Base-by-base conservation (phyloP, 73 alveolate genomes). In the Paramecium octaurelia region DNA sequence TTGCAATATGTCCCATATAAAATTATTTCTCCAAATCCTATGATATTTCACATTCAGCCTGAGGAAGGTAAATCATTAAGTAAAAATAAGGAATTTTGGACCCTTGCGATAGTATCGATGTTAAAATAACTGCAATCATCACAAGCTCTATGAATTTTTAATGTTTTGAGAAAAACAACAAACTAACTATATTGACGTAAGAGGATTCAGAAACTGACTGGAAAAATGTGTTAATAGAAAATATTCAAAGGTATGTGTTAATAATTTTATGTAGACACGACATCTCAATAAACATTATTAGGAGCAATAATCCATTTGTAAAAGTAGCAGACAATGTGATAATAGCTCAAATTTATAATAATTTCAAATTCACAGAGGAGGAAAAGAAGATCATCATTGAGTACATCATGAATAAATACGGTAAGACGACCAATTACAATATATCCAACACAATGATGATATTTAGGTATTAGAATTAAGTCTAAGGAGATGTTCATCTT, bases 1-100 rank as follows among this genome's bases (percentile, higher is more conserved):
- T 24, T 80, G 9, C 43, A 40, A 10, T 44, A 44, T 44, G 73
- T 80, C 4, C 43, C 76, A 4, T 80, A 31, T 80, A 42, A 80
- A 80, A 46, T 80, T 18, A 80, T 80, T 80, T 80, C 91, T 23
- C 91, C 91, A 80, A 80, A 80, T 80, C 91, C 91, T 42, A 80
- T 80, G 44, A 43, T 80, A 31, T 46, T 42, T 46, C 31, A 80
- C 8, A 43, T 80, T 21, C 48, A 80, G 6, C 38, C 46, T 14
- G 16, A 12, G 11, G 40, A 73, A 40, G 87, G 87, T 73, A 73
- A 35, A 6, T 36, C 59, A 18, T 35, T 73, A 10, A 73, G 6
- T 73, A 54, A 54, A 34, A 43, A 14, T 44, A 14, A 44, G 91
- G 91, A 80, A 46, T 48, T 6, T 20, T 80, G 23, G 91, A 80